phyloP scores from a whole-genome alignment of 2,329 filamentous ascomycete species.

The Epichloe sp. region DNA sequence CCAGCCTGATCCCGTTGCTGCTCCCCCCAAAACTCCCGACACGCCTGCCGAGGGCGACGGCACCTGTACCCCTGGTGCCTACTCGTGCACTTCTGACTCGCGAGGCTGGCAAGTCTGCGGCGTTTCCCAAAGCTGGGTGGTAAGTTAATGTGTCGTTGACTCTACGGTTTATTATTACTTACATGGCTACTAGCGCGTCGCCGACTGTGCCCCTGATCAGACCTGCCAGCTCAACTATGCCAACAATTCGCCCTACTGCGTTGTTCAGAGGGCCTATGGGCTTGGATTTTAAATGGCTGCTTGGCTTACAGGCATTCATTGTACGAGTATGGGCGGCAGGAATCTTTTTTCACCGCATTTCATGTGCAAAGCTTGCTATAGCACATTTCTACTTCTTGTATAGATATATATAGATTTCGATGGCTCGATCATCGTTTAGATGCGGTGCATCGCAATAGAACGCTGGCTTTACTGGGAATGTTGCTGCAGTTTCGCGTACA shows the following conservation, averaged over 20 bases:
- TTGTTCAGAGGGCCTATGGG: background rate
- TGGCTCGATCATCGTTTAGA: background rate
- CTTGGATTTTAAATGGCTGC: too few species aligned
- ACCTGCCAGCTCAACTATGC: background rate
- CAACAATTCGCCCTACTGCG: background rate
- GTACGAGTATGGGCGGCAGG: background rate
- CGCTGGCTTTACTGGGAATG: background rate
- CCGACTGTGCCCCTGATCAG: background rate
- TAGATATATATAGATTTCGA: background rate
- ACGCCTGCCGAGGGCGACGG: background rate
- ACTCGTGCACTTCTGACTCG: background rate
- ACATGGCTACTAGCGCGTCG: background rate
- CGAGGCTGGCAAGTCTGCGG: slow-evolving; percentile 2
- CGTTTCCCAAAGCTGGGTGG: background rate
- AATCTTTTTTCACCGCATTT: background rate
- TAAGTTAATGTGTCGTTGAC: background rate
- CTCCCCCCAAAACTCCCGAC: background rate
- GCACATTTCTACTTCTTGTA: background rate
- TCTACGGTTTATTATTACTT: background rate
- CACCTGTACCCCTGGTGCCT: background rate
- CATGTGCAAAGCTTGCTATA: background rate
- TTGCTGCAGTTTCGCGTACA: too few species aligned
- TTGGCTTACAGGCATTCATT: background rate
- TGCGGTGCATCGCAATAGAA: background rate
- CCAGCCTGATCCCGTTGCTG: background rate